Conservation (phyloP, 495 filamentous ascomycete species). For the Xylaria scruposa region DNA sequence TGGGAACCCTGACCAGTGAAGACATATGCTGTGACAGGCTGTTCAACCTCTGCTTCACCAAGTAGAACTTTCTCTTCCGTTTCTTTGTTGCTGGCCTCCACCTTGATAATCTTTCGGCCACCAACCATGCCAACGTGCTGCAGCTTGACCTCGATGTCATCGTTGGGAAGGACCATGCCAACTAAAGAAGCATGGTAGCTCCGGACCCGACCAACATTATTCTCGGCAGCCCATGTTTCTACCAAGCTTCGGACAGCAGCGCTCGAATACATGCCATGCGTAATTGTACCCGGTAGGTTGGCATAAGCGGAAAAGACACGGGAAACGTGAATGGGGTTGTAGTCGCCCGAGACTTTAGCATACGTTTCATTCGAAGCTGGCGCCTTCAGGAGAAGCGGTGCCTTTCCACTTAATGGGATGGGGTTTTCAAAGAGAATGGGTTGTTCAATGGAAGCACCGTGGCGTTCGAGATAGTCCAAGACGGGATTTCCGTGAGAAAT, state of each 20-base stretch:
- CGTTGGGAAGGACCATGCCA: slow-evolving; percentile 97
- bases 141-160: slow-evolving; percentile 89
- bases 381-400: slow-evolving; percentile 81
- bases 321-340: slow-evolving; percentile 98
- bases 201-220: slow-evolving; percentile 94
- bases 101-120: slow-evolving; percentile 98
- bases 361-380: slow-evolving; percentile 99
- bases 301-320: slow-evolving; percentile 95
- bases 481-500: slow-evolving; percentile 94
- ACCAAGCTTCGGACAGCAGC: slow-evolving; percentile 97
- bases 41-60: slow-evolving; percentile 97
- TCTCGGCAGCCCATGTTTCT: slow-evolving; percentile 98
- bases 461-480: slow-evolving; percentile 91
- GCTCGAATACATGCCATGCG: slow-evolving; percentile 99
- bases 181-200: slow-evolving; percentile 95
- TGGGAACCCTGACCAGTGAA: slow-evolving; percentile 98
- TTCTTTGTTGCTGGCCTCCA: slow-evolving; percentile 91
- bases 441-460: slow-evolving; percentile 93
- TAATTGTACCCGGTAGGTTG: slow-evolving; percentile 93
- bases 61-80: slow-evolving; percentile 93
- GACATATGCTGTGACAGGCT: slow-evolving; percentile 95
- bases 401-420: slow-evolving; percentile 93
- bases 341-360: slow-evolving; percentile 95
- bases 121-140: slow-evolving; percentile 98
- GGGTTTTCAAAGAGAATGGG: slow-evolving; percentile 96